phyloP scores from a whole-genome alignment of 164 flowering plant species.

The Magnolia kwangsiensis region DNA sequence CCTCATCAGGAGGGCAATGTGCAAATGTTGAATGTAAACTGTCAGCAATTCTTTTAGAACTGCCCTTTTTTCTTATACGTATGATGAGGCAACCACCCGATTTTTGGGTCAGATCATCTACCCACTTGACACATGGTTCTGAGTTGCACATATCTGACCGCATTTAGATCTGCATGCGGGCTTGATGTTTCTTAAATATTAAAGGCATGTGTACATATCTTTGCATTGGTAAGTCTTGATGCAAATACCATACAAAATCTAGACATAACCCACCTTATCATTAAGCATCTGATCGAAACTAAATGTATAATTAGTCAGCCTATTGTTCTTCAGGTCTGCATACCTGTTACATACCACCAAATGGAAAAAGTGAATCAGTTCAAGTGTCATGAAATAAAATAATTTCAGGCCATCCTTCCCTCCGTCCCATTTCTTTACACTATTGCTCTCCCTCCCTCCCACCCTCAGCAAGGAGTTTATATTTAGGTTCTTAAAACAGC shows the following conservation, averaged over 20 bases:
- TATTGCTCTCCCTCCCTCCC: too few species aligned
- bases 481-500: neutral
- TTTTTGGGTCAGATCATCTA: too few species aligned
- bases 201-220: too few species aligned
- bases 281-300: constrained; percentile 92
- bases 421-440: too few species aligned
- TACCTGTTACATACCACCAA: constrained; percentile 45
- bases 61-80: too few species aligned
- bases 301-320: constrained; percentile 89
- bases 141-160: neutral
- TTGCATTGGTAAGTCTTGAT: too few species aligned
- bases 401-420: neutral
- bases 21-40: too few species aligned
- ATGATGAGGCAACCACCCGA: neutral
- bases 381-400: neutral
- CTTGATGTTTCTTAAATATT: too few species aligned
- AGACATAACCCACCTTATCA: constrained; percentile 55
- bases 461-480: neutral
- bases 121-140: neutral
- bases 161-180: neutral
- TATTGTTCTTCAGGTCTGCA: constrained; percentile 96
- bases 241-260: too few species aligned
- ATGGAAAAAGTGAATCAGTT: neutral
- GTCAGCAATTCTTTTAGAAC: too few species aligned
- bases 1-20: too few species aligned